Percentiles rank a stretch among this genome's conserved stretches.
Conservation (phyloP, 768 basidiomycete species). For the Pleurotus giganteus region DNA sequence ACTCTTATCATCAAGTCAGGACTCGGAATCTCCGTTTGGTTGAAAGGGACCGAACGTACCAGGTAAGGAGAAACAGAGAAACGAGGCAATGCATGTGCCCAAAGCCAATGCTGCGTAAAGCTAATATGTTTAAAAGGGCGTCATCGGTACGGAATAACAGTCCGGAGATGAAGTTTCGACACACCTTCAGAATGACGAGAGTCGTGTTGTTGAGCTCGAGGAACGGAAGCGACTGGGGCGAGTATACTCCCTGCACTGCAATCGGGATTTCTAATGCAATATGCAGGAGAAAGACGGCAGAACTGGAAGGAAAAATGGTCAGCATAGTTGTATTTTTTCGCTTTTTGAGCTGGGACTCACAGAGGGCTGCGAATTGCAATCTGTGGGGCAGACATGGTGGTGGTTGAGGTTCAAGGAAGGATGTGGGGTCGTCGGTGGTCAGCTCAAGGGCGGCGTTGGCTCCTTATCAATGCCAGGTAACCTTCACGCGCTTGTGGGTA, state of each 20-base stretch:
- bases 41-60: constrained; percentile 41
- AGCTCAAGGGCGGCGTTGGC: neutral
- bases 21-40: neutral
- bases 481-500: neutral
- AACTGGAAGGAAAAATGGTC: constrained; percentile 36
- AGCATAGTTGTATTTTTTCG: neutral
- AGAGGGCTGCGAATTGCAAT: constrained; percentile 36
- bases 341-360: constrained; percentile 25
- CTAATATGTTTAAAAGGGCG: constrained; percentile 32
- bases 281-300: constrained; percentile 74
- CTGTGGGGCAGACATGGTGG: constrained; percentile 15
- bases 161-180: constrained; percentile 12
- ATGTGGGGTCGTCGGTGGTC: neutral
- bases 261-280: constrained; percentile 77
- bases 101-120: constrained; percentile 65
- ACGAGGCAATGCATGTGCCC: constrained; percentile 55
- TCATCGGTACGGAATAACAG: neutral
- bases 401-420: neutral
- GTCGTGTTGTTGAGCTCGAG: constrained; percentile 82
- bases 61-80: constrained; percentile 71
- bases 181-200: constrained; percentile 72
- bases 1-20: constrained; percentile 44
- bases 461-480: constrained; percentile 2
- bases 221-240: constrained; percentile 65
- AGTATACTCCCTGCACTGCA: constrained; percentile 72